Evolutionary conservation across 2,329 filamentous ascomycete species (phyloP).

Genomic region (Sclerotinia glacialis): DNA sequence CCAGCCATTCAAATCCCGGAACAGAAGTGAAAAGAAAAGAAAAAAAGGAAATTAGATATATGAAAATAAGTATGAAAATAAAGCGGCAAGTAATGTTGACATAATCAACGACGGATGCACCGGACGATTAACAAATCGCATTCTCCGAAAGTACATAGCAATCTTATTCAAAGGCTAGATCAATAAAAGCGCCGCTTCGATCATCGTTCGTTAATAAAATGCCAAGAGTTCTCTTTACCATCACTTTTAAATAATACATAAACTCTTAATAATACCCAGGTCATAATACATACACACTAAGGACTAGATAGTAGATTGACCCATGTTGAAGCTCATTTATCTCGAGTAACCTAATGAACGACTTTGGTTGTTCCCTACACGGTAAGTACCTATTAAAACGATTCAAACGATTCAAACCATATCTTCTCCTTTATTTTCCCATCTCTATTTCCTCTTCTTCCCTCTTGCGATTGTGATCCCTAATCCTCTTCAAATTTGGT

Average conservation of each 20-base stretch:
- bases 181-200: not conserved
- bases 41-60: slow-evolving; percentile 10
- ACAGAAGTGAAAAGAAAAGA: not conserved
- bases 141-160: not conserved
- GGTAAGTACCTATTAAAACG: not conserved
- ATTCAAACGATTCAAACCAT: not conserved
- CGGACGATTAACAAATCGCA: not conserved
- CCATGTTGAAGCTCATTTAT: slow-evolving; percentile 22
- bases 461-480: slow-evolving; percentile 10
- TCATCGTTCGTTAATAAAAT: not conserved
- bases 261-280: not conserved
- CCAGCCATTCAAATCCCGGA: slow-evolving; percentile 11
- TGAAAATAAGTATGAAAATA: no score
- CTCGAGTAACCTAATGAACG: not conserved
- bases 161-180: slow-evolving; percentile 10
- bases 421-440: slow-evolving; percentile 7
- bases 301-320: not conserved
- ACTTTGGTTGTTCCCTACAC: not conserved
- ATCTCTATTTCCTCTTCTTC: not conserved
- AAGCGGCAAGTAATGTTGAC: not conserved
- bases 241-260: no score
- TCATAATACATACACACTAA: not conserved
- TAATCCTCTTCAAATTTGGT: not conserved
- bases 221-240: no score
- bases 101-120: slow-evolving; percentile 1